Percentiles rank a stretch among this genome's conserved stretches.
These are phyloP conservation scores for Candida glucosophila DNA, from an alignment of 1,139 yeast genomes.

Conservation along the genomic window DNA sequence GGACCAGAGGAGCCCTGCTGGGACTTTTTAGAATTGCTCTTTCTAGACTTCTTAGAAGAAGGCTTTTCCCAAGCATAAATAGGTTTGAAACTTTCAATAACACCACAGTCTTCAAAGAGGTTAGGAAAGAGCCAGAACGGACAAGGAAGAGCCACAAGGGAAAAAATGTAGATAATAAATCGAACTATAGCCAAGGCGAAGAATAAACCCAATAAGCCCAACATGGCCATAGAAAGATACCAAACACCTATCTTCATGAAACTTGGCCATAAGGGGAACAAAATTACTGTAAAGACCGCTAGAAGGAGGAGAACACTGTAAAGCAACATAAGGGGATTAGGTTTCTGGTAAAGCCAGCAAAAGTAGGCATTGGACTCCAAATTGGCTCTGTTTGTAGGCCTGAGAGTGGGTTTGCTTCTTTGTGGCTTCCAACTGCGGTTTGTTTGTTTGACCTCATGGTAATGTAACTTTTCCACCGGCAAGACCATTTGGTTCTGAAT, in stretches of 20 bases:
- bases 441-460: constrained; percentile 58
- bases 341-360: constrained; percentile 79
- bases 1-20: constrained; percentile 3
- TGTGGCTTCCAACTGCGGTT: constrained; percentile 58
- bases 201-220: constrained; percentile 69
- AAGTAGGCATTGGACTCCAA: constrained; percentile 72
- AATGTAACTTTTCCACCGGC: constrained; percentile 67
- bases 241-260: constrained; percentile 87
- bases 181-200: constrained; percentile 76
- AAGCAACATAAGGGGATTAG: constrained; percentile 56
- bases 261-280: constrained; percentile 95
- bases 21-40: constrained; percentile 11
- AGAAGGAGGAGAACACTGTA: constrained; percentile 58
- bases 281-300: constrained; percentile 65
- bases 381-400: constrained; percentile 58
- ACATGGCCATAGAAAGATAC: constrained; percentile 71
- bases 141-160: constrained; percentile 50
- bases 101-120: constrained; percentile 91
- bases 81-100: constrained; percentile 86
- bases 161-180: constrained; percentile 58
- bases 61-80: constrained; percentile 77
- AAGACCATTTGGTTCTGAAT: constrained; percentile 69
- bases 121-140: constrained; percentile 96
- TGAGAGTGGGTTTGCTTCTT: constrained; percentile 66
- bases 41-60: constrained; percentile 17